phyloP scores from a whole-genome alignment of 441 rosid genomes.

The Populus hybrid region DNA sequence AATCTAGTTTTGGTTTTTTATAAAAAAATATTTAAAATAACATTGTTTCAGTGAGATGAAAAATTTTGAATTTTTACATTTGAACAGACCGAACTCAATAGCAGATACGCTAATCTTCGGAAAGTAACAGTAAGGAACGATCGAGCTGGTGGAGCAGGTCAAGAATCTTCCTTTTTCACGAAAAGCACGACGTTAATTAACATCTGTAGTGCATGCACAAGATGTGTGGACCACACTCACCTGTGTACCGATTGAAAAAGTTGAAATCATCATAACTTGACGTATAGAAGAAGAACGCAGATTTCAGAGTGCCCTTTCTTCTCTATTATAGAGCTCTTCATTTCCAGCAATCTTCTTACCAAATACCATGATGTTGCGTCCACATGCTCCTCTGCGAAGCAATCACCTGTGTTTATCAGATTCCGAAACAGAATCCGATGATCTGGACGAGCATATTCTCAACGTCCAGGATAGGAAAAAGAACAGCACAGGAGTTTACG shows the following conservation, averaged over 20 bases:
- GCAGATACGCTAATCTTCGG: no score
- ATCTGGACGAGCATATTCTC: neutral
- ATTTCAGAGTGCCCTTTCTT: neutral
- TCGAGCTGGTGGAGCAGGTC: no score
- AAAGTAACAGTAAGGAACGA: no score
- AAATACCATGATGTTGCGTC: constrained; percentile 14
- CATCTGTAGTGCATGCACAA: constrained; percentile 9
- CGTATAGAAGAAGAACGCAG: neutral
- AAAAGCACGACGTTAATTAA: neutral
- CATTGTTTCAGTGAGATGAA: no score
- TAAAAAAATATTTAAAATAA: no score
- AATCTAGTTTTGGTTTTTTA: no score
- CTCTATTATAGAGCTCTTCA: neutral
- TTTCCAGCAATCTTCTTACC: no score
- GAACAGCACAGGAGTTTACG: neutral
- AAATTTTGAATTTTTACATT: no score
- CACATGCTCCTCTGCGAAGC: neutral
- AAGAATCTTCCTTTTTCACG: neutral
- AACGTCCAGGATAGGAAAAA: neutral
- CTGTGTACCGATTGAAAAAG: neutral
- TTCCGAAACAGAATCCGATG: constrained; percentile 21
- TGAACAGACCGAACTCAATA: no score
- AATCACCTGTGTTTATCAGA: constrained; percentile 18
- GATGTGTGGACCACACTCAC: constrained; percentile 2
- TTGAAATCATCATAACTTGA: neutral